Evolutionary conservation across 176 grass and related monocot genomes (phyloP).

Genomic region (Oryza longistaminata): DNA sequence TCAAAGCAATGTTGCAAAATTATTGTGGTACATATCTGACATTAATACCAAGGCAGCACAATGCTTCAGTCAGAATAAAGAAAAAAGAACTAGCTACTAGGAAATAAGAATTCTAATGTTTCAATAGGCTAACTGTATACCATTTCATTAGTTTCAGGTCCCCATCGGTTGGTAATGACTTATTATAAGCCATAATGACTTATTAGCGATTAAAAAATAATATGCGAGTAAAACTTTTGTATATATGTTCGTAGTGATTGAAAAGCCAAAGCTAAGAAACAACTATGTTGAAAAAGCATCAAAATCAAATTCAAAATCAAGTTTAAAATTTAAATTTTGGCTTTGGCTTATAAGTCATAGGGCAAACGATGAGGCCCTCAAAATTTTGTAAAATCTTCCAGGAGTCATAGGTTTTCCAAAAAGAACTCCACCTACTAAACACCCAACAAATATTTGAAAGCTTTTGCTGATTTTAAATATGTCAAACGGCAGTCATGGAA

Average conservation of each 20-base stretch:
- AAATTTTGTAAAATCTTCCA: conserved; percentile 7
- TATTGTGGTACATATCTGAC: neutral
- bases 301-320: too few relatives aligned
- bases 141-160: neutral
- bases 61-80: neutral
- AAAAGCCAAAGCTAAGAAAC: too few relatives aligned
- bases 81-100: neutral
- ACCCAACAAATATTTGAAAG: neutral
- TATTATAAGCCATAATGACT: too few relatives aligned
- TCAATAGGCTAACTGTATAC: neutral
- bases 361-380: neutral
- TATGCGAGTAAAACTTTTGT: too few relatives aligned
- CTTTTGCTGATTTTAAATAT: neutral
- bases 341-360: too few relatives aligned
- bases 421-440: neutral
- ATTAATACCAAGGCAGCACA: neutral
- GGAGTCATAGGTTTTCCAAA: neutral
- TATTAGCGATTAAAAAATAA: too few relatives aligned
- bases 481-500: neutral
- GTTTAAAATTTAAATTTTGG: too few relatives aligned
- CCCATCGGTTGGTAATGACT: too few relatives aligned
- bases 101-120: neutral
- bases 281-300: too few relatives aligned
- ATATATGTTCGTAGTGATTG: too few relatives aligned
- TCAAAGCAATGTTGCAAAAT: neutral